Percentiles rank a stretch among this genome's conserved stretches.
phyloP scores from a whole-genome alignment of 805 yeast genomes.

The Zygoascus bituminiphila region DNA sequence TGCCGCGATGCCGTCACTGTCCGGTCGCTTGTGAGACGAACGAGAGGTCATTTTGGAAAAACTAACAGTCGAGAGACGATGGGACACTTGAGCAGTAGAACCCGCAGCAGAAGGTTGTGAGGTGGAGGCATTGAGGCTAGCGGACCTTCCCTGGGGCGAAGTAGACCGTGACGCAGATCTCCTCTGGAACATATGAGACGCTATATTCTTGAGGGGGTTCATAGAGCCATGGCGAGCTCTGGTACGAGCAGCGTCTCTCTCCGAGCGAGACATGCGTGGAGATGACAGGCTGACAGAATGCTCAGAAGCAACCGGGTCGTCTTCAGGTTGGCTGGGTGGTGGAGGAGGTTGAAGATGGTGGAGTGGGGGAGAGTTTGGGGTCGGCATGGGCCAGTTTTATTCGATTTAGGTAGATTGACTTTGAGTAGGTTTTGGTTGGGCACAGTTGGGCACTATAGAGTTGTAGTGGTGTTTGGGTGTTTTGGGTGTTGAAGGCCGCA shows the following conservation, averaged over 20 bases:
- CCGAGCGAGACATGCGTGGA: background rate
- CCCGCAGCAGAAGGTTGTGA: background rate
- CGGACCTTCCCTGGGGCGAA: background rate
- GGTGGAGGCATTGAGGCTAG: background rate
- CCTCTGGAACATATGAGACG: constrained; percentile 1
- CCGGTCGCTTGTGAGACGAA: background rate
- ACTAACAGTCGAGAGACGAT: background rate
- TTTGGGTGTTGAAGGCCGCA: background rate
- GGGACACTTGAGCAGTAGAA: background rate
- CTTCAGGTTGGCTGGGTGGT: background rate
- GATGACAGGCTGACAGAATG: background rate
- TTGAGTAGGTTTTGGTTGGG: no score
- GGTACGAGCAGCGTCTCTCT: background rate
- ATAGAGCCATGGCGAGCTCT: background rate
- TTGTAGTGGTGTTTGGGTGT: background rate
- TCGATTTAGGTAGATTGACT: no score
- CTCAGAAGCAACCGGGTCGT: no score
- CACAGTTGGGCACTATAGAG: no score
- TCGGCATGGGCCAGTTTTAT: no score
- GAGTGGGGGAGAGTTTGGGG: background rate
- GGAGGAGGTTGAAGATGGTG: background rate
- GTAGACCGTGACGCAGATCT: background rate
- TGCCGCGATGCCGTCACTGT: background rate
- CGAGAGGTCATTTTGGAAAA: background rate
- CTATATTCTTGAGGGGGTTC: background rate